Base-by-base conservation (phyloP, 768 basidiomycete species). In the Cystobasidiopsis lactophilus region DNA sequence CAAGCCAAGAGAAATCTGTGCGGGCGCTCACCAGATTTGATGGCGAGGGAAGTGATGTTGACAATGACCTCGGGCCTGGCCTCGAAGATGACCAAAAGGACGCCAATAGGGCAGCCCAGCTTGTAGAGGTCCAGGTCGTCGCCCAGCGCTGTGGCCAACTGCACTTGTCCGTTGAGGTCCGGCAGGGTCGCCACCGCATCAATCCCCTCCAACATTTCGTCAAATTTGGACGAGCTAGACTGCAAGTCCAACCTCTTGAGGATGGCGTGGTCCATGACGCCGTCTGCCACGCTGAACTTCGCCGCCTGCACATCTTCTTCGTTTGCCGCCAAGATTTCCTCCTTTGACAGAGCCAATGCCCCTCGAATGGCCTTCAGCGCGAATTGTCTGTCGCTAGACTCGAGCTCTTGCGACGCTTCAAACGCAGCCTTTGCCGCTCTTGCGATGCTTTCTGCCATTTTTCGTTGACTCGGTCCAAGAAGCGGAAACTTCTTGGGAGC, bases 41-140 rank as follows among this genome's bases (percentile, higher is more conserved):
- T 83, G 1, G 93, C 91, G 62, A 96, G 70, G 0, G 88, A 76
- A 4, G 93, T 85, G 57, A 98, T 95, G 65, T 96, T 96, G 38
- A 95, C 83, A 24, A 96, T 85, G 13, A 98, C 91, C 65, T 98
- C 93, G 1, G 93, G 93, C 27, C 91, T 75, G 2, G 91, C 83
- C 66, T 96, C 93, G 60, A 98, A 98, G 56, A 98, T 91, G 57
- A 96, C 85, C 48, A 98, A 73, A 13, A 98, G 71, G 1, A 93
- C 88, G 21, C 93, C 93, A 57, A 98, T 89, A 0, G 93, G 89
- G 63, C 91, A 96, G 0, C 91, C 83, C 1, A 96, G 82, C 29
- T 86, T 78, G 67, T 91, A 85, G 2, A 98, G 74, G 58, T 93
- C 83, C 21, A 96, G 72, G 0, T 70, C 74, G 52, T 86, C 82